These are phyloP conservation scores for Volutella citrinella DNA, from an alignment of 2,329 filamentous ascomycete genomes.

Conservation along the genomic window DNA sequence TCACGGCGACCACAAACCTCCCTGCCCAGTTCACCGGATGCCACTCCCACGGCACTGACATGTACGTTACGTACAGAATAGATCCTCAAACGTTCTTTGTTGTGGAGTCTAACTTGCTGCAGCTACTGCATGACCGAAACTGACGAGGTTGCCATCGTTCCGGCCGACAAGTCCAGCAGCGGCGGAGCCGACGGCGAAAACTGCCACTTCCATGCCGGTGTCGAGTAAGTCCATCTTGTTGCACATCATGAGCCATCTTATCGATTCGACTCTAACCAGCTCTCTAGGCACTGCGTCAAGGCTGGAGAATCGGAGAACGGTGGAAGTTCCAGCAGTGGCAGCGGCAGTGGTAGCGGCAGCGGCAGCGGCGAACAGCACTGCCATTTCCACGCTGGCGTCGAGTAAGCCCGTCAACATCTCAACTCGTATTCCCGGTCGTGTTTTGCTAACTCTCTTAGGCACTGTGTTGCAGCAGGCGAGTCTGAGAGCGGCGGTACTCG, in stretches of 20 bases:
- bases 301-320: too few species aligned
- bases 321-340: too few species aligned
- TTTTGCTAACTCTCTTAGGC: too few species aligned
- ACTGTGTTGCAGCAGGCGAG: too few species aligned
- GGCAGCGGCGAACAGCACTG: slow-evolving; percentile 27
- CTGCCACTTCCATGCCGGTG: slow-evolving; percentile 73
- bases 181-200: slow-evolving; percentile 30
- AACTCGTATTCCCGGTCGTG: too few species aligned
- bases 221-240: slow-evolving; percentile 53
- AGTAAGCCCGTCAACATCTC: too few species aligned
- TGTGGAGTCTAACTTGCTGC: neutral
- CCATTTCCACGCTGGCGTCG: too few species aligned
- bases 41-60: slow-evolving; percentile 56
- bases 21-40: slow-evolving; percentile 63
- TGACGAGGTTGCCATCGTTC: slow-evolving; percentile 17
- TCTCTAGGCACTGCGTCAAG: slow-evolving; percentile 55
- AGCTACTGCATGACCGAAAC: slow-evolving; percentile 22
- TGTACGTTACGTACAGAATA: slow-evolving; percentile 37
- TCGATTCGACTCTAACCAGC: neutral
- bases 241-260: too few species aligned
- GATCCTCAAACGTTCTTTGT: accelerated
- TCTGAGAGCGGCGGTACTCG: slow-evolving; percentile 17
- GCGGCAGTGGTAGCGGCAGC: too few species aligned
- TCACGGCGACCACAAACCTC: slow-evolving; percentile 52
- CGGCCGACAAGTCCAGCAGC: slow-evolving; percentile 12